These are phyloP conservation scores for Wakefieldia striispora DNA, from an alignment of 768 basidiomycete genomes.

Conservation along the genomic window DNA sequence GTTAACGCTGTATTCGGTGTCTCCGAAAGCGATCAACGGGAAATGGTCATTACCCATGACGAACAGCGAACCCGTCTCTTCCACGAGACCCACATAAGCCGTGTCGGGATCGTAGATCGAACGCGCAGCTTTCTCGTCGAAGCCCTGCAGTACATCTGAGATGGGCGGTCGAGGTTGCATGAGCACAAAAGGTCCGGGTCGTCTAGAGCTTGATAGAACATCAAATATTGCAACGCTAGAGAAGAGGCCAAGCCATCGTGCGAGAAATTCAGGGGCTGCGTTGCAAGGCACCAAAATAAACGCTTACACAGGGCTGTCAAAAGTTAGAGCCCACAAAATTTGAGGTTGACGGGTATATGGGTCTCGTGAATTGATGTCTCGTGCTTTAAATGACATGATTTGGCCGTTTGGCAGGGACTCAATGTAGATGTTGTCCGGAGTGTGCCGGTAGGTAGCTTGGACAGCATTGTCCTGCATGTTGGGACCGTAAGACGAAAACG, in stretches of 20 bases:
- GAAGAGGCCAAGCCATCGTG: background rate
- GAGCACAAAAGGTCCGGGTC: slow-evolving; percentile 70
- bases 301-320: slow-evolving; percentile 67
- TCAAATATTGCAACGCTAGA: slow-evolving; percentile 82
- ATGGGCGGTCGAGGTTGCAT: slow-evolving; percentile 82
- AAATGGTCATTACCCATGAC: slow-evolving; percentile 82
- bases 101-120: slow-evolving; percentile 48
- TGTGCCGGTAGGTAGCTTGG: slow-evolving; percentile 71
- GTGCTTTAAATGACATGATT: slow-evolving; percentile 68
- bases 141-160: slow-evolving; percentile 62
- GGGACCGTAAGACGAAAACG: slow-evolving; percentile 90
- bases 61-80: slow-evolving; percentile 70
- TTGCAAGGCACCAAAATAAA: background rate
- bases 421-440: slow-evolving; percentile 78
- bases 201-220: slow-evolving; percentile 49
- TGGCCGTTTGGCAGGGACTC: slow-evolving; percentile 79
- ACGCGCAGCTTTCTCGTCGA: slow-evolving; percentile 33
- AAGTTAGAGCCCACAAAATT: slow-evolving; percentile 58
- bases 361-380: slow-evolving; percentile 23
- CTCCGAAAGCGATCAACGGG: slow-evolving; percentile 77
- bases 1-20: slow-evolving; percentile 36
- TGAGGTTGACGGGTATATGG: slow-evolving; percentile 34
- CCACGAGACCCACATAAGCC: slow-evolving; percentile 81
- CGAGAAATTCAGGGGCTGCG: slow-evolving; percentile 2
- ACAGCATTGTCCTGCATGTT: slow-evolving; percentile 79